These are phyloP conservation scores for Sophora flavescens DNA, from an alignment of 306 rosid genomes.

Conservation along the genomic window DNA sequence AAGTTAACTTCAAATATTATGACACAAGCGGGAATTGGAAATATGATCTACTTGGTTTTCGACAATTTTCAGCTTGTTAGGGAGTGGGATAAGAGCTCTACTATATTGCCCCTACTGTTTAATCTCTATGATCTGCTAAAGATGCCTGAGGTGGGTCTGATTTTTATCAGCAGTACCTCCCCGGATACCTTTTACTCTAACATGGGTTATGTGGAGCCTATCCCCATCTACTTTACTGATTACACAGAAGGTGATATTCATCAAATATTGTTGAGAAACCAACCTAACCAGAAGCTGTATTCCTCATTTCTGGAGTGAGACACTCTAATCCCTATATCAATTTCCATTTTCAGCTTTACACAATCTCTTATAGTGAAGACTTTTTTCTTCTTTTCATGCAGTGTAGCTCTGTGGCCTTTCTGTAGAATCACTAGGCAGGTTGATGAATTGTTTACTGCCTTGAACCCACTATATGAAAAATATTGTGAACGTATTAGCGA, in stretches of 20 bases:
- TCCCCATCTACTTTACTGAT: conserved; percentile 77
- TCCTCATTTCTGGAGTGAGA: conserved; percentile 85
- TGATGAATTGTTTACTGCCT: conserved; percentile 70
- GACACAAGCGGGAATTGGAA: conserved; percentile 58
- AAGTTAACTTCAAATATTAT: conserved; percentile 53
- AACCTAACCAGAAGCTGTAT: conserved; percentile 73
- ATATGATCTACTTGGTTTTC: conserved; percentile 85
- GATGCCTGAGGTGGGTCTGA: conserved; percentile 77
- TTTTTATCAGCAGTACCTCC: conserved; percentile 86
- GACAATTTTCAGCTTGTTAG: conserved; percentile 83
- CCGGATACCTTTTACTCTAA: conserved; percentile 83
- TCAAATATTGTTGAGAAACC: conserved; percentile 68
- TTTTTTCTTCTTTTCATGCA: conserved; percentile 53
- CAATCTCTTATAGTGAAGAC: conserved; percentile 30
- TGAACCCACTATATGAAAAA: conserved; percentile 68
- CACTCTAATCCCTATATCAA: not conserved
- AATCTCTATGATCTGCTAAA: conserved; percentile 83
- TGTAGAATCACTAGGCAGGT: conserved; percentile 75
- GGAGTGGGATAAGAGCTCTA: conserved; percentile 91
- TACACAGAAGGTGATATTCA: conserved; percentile 75
- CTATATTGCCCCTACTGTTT: conserved; percentile 70
- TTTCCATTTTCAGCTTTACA: conserved; percentile 36
- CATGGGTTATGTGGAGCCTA: conserved; percentile 82
- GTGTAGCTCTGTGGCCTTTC: conserved; percentile 74
- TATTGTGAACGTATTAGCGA: conserved; percentile 74